phyloP scores from a whole-genome alignment of 176 grass and related monocot species.

The Juncus effusus region DNA sequence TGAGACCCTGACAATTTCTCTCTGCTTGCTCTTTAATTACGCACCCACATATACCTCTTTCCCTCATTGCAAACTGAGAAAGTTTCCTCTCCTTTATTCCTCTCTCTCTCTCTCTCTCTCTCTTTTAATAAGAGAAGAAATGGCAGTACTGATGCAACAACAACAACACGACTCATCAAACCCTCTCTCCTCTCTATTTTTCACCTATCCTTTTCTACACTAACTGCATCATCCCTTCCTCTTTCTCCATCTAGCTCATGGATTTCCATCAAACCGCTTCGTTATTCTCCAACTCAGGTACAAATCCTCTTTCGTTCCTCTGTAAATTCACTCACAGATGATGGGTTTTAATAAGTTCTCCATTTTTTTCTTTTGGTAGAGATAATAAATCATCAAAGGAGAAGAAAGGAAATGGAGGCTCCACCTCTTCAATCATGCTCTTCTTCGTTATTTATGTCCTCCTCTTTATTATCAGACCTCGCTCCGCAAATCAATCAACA shows the following conservation, averaged over 20 bases:
- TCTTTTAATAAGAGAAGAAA: neutral
- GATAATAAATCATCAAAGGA: constrained; percentile 23
- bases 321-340: neutral
- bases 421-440: constrained; percentile 24
- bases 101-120: constrained; percentile 2
- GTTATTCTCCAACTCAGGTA: constrained; percentile 23
- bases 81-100: constrained; percentile 25
- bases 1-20: too few species aligned
- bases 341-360: neutral
- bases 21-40: constrained; percentile 21
- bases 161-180: neutral
- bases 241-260: constrained; percentile 7
- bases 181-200: constrained; percentile 20
- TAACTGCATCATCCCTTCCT: too few species aligned
- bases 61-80: constrained; percentile 4
- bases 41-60: neutral
- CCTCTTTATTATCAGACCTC: constrained; percentile 42
- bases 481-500: constrained; percentile 44
- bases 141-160: too few species aligned
- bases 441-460: constrained; percentile 23
- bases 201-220: constrained; percentile 1
- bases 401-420: constrained; percentile 26
- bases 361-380: neutral
- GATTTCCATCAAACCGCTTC: constrained; percentile 13
- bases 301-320: neutral